phyloP scores from a whole-genome alignment of 2,329 filamentous ascomycete species.

The Neoscytalidium dimidiatum region DNA sequence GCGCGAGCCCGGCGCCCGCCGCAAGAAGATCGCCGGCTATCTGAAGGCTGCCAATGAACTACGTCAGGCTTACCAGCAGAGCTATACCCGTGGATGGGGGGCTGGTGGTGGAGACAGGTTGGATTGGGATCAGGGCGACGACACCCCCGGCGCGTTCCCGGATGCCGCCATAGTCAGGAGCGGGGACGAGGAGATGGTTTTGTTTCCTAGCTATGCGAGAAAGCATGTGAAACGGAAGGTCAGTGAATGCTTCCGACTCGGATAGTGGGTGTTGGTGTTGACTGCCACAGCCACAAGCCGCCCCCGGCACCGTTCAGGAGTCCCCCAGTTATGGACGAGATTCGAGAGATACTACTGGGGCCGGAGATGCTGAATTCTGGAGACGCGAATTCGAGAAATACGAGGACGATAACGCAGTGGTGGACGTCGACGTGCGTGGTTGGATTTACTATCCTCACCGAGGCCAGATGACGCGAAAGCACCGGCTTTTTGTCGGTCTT shows the following conservation, averaged over 20 bases:
- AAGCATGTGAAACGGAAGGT: constrained; percentile 60
- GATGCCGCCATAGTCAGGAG: constrained; percentile 78
- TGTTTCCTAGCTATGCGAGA: constrained; percentile 93
- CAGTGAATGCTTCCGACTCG: constrained; percentile 27
- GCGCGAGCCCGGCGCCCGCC: constrained; percentile 67
- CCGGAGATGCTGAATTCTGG: constrained; percentile 73
- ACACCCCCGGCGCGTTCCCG: constrained; percentile 77
- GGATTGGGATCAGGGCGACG: constrained; percentile 41
- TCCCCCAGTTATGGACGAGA: constrained; percentile 43
- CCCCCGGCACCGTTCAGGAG: constrained; percentile 40
- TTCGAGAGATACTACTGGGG: constrained; percentile 45
- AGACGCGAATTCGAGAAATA: constrained; percentile 74
- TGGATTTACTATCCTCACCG: constrained; percentile 90
- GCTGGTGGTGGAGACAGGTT: constrained; percentile 38
- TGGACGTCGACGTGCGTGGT: constrained; percentile 92
- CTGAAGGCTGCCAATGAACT: constrained; percentile 72
- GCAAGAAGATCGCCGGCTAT: constrained; percentile 76
- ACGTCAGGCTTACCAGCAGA: constrained; percentile 65
- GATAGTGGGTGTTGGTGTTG: not conserved
- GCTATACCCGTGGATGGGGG: constrained; percentile 52
- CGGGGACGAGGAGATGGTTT: constrained; percentile 86
- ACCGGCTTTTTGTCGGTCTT: constrained; percentile 81
- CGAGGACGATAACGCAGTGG: constrained; percentile 80
- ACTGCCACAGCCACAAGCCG: constrained; percentile 30
- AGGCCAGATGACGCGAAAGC: constrained; percentile 83